These are phyloP conservation scores for Chaetomium strumarium DNA, from an alignment of 2,329 filamentous ascomycete species.

Conservation along the genomic window DNA sequence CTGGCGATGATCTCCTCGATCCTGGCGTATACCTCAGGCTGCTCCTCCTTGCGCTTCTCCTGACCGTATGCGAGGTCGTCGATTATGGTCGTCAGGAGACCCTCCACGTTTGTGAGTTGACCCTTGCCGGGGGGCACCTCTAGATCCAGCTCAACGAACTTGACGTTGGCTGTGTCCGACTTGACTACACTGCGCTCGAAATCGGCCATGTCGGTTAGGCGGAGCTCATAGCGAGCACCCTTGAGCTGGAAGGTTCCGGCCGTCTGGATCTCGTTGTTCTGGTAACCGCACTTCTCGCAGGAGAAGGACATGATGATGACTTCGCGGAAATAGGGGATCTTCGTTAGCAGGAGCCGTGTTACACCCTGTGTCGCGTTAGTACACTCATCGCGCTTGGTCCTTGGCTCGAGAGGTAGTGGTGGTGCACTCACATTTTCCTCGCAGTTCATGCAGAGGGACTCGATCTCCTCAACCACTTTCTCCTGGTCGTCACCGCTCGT, in stretches of 20 bases:
- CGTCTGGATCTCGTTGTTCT: slow-evolving; percentile 90
- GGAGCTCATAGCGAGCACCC: slow-evolving; percentile 77
- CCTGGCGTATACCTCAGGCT: slow-evolving; percentile 73
- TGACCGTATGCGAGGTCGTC: slow-evolving; percentile 79
- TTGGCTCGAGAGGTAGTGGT: background rate
- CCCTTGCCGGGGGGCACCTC: slow-evolving; percentile 89
- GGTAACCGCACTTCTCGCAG: slow-evolving; percentile 82
- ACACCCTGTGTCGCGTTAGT: slow-evolving; percentile 52
- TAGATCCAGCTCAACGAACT: slow-evolving; percentile 84
- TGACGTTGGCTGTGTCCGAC: slow-evolving; percentile 78
- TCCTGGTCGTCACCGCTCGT: slow-evolving; percentile 38
- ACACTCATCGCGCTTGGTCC: slow-evolving; percentile 13
- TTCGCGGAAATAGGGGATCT: slow-evolving; percentile 95
- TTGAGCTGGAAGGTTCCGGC: slow-evolving; percentile 88
- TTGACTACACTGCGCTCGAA: slow-evolving; percentile 86
- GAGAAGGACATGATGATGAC: slow-evolving; percentile 96
- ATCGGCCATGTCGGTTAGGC: slow-evolving; percentile 65
- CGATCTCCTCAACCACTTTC: slow-evolving; percentile 60
- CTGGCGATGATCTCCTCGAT: slow-evolving; percentile 70
- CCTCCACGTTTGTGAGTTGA: slow-evolving; percentile 90
- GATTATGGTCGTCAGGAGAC: slow-evolving; percentile 70
- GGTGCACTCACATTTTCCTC: slow-evolving; percentile 58
- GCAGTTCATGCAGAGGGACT: slow-evolving; percentile 84
- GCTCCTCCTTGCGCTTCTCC: slow-evolving; percentile 68
- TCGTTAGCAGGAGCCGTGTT: slow-evolving; percentile 81